Base-by-base conservation (phyloP, 2,329 filamentous ascomycete species). In the Hypoxylon rubiginosum region DNA sequence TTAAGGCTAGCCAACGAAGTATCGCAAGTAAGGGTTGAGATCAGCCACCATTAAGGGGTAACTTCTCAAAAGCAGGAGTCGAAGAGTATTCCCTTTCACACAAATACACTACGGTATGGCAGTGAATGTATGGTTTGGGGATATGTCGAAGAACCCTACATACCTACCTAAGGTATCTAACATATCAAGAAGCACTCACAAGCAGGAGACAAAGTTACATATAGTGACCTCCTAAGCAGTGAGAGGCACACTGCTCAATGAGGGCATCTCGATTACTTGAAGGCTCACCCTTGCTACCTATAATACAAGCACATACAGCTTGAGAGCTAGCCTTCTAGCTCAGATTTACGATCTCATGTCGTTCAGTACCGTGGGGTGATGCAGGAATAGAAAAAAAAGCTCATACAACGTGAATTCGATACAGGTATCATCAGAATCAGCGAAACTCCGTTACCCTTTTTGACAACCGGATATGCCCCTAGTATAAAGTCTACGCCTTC, bases 391-490 rank as follows among this genome's bases (percentile, higher is more conserved):
- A 49, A 49, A 30, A 49, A 43, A n/a, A n/a, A n/a, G n/a, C 26
- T 21, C 39, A 32, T 54, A 61, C 58, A 72, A 68, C 63, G 56
- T 67, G 68, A 70, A 73, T 62, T 66, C 64, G 69, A 71, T 34
- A 62, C 66, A 73, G 68, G 72, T 74, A 73, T 72, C 66, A 64
- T 62, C 49, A 67, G 17, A 70, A 65, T 72, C 69, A 74, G 62
- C 69, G 62, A 58, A 71, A 68, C 69, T 69, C 68, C 64, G 17
- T 64, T 49, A 45, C 48, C 49, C 61, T 60, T 50, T 30, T 59
- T 53, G 53, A 39, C 48, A 52, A 60, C 21, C 61, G 57, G 10
- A 13, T 51, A 45, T 39, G 48, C 57, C 43, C 26, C 67, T 30
- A 32, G 41, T 52, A 48, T 19, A 17, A 74, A 43, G 75, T 50